Conservation (phyloP, 805 yeast genomes). For the Candida hispaniensis region DNA sequence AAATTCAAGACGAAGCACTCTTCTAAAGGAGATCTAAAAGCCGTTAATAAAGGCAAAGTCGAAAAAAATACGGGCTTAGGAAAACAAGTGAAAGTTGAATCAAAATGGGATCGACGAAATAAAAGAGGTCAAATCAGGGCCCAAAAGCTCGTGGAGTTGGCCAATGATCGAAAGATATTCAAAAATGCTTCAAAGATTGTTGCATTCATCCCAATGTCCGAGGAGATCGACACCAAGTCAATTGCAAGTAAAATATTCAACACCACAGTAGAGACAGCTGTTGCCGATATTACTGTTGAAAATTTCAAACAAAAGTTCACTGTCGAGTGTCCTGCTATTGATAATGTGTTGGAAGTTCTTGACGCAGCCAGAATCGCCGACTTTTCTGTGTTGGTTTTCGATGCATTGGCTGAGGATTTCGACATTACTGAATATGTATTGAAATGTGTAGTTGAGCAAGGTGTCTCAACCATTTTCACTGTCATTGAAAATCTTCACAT, state of each 20-base stretch:
- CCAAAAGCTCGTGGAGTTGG: slow-evolving; percentile 53
- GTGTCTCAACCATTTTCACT: slow-evolving; percentile 58
- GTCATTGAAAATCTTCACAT: slow-evolving; percentile 16
- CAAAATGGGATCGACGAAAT: slow-evolving; percentile 66
- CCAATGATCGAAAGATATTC: slow-evolving; percentile 55
- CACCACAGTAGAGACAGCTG: slow-evolving; percentile 17
- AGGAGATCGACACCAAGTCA: slow-evolving; percentile 41
- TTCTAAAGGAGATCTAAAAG: slow-evolving; percentile 76
- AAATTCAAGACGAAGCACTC: slow-evolving; percentile 87
- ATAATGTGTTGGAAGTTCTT: slow-evolving; percentile 54
- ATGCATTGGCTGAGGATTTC: slow-evolving; percentile 78
- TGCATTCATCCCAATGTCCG: slow-evolving; percentile 68
- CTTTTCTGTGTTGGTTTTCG: slow-evolving; percentile 78
- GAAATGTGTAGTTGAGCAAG: slow-evolving; percentile 84
- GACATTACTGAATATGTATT: slow-evolving; percentile 79
- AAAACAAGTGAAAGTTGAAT: slow-evolving; percentile 29
- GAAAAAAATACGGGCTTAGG: slow-evolving; percentile 41
- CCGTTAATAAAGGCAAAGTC: slow-evolving; percentile 70
- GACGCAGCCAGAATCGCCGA: slow-evolving; percentile 88
- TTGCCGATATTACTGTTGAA: slow-evolving; percentile 29
- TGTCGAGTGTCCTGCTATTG: slow-evolving; percentile 55
- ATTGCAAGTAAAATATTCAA: slow-evolving; percentile 15
- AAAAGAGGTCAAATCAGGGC: slow-evolving; percentile 64
- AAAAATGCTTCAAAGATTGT: slow-evolving; percentile 67
- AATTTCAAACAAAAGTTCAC: slow-evolving; percentile 70